phyloP scores from a whole-genome alignment of 371 early-diverging fungal species.

The Funneliformis caledonium region DNA sequence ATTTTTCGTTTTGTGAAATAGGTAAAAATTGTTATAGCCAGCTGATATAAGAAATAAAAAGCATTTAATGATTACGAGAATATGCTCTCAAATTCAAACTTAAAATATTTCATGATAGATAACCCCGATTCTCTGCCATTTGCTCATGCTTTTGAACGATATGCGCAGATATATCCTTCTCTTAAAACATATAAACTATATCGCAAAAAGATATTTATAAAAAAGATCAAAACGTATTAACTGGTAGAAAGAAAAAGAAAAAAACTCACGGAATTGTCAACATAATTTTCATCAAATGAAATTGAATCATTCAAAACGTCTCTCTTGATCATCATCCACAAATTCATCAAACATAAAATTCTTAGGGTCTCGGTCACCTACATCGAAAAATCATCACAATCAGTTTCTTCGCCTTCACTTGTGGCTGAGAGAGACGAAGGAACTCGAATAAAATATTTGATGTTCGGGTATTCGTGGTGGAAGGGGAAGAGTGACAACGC shows the following conservation, averaged over 20 bases:
- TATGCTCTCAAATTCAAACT: too few species aligned
- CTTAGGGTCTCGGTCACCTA: neutral
- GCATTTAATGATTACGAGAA: too few species aligned
- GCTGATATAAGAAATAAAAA: too few species aligned
- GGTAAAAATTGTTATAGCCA: neutral
- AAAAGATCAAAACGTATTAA: constrained; percentile 2
- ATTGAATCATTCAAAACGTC: neutral
- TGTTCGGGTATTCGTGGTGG: neutral
- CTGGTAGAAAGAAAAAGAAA: constrained; percentile 12
- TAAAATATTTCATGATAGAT: too few species aligned
- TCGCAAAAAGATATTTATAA: neutral
- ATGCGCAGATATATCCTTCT: constrained; percentile 18
- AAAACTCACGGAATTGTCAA: neutral
- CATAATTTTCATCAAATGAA: neutral
- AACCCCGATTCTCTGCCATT: too few species aligned
- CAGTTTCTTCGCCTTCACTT: neutral
- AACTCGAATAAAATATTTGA: neutral
- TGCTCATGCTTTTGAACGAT: too few species aligned
- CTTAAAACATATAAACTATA: constrained; percentile 23
- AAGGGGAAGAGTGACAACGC: neutral
- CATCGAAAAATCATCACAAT: neutral
- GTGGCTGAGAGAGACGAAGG: neutral
- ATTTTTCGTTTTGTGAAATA: neutral
- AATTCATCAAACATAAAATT: constrained; percentile 15
- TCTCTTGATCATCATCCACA: neutral